phyloP scores from a whole-genome alignment of 2,329 filamentous ascomycete species.

The Epichloe uncinata region DNA sequence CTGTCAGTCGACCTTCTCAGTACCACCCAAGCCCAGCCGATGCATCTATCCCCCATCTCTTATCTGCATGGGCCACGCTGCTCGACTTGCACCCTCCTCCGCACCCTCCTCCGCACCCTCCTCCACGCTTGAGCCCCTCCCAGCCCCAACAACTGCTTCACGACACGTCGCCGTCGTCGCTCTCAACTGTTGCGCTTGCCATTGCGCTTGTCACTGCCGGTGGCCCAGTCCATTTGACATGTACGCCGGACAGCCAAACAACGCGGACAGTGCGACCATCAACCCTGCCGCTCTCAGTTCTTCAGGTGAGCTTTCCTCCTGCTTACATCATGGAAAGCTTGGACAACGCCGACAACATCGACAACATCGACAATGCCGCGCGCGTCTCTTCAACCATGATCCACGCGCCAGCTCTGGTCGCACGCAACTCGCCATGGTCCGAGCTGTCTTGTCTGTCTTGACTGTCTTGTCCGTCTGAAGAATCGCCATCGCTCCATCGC shows the following conservation, averaged over 20 bases:
- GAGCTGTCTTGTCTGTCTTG: not conserved
- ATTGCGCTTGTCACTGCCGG: slow-evolving; percentile 6
- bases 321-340: not conserved
- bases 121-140: slow-evolving; percentile 25
- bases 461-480: not conserved
- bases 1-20: not conserved
- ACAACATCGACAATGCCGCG: not conserved
- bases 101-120: slow-evolving; percentile 28
- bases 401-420: not conserved
- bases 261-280: slow-evolving; percentile 78
- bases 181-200: slow-evolving; percentile 10
- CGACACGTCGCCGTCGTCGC: slow-evolving; percentile 43
- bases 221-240: slow-evolving; percentile 18
- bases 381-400: not conserved
- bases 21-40: not conserved
- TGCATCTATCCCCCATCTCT: slow-evolving; percentile 19
- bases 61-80: slow-evolving; percentile 36
- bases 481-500: not conserved
- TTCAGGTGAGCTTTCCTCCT: slow-evolving; percentile 42
- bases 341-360: not conserved
- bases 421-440: not conserved
- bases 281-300: slow-evolving; percentile 79
- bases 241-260: slow-evolving; percentile 42
- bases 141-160: slow-evolving; percentile 41
- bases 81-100: slow-evolving; percentile 22